Base-by-base conservation (phyloP, 768 basidiomycete genomes). In the Lentinula sp. region DNA sequence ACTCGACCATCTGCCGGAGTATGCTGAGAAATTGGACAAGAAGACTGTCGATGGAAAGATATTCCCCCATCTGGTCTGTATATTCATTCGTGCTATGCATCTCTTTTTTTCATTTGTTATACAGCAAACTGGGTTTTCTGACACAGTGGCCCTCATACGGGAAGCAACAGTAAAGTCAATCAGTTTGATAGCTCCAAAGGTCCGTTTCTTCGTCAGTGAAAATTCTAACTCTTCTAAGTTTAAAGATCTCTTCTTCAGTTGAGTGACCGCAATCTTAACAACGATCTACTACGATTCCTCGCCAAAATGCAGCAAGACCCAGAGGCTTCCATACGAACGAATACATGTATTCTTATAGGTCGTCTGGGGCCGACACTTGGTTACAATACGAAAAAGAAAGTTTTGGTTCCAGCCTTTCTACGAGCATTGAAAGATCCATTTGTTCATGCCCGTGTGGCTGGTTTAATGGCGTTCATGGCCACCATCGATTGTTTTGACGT, bases 341-440 rank as follows among this genome's bases (percentile, higher is more conserved):
- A 98, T 68, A 97, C 97, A 0, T 96, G 94, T 68, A 98, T 99
- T 65, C 84, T 98, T 3, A 85, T 99, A 60, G 96, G 95, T 16
- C 85, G 96, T 6, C 80, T 99, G 5, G 95, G 91, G 0, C 92
- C 93, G 0, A 81, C 84, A 2, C 76, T 99, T 1, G 91, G 91
- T 1, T 84, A 89, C 61, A 88, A 93, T 67, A 97, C 96, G 3
- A 93, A 95, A 71, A 85, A 88, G 65, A 98, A 98, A 69, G 94
- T 99, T n/a, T 84, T 99, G 6, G 92, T 98, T 1, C 94, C 95
- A 3, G 97, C 97, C 4, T 98, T 98, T 72, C 82, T 89, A 3
- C 82, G 93, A 49, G 91, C 93, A 2, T 70, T 98, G 42, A 94
- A 93, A 70, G 97, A 99, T 69, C 72, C 84, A 0, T 98, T 98